Base-by-base conservation (phyloP, 495 filamentous ascomycete genomes). In the Penicillium psychrofluorescens region DNA sequence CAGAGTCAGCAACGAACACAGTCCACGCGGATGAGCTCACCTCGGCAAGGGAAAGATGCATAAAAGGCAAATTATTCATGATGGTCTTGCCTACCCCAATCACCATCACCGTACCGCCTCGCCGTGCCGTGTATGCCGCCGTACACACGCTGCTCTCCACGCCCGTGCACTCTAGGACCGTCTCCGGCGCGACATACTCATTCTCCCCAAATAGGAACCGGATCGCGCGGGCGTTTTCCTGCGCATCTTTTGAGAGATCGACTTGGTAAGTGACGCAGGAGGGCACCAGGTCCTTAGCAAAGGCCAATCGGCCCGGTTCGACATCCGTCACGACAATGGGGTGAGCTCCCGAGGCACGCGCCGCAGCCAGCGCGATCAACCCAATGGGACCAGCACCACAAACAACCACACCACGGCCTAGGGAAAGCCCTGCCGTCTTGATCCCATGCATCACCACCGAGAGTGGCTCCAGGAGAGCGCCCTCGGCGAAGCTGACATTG, bases 371-470 rank as follows among this genome's bases (percentile, higher is more conserved):
- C 72, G 15, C 84, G 41, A 90, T 71, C 13, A 90, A 62, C 0
- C 87, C 87, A 5, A 92, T 84, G 0, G 85, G 78, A 4, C 87
- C 87, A 16, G 87, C 84, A 30, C 87, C 87, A 37, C 89, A 80
- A 0, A 92, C 70, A 7, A 92, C 68, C 0, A 84, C 79, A 0
- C 76, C 78, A 1, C 69, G 64, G 2, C 70, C 67, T 2, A 64
- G 53, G 7, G 66, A 55, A 6, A 88, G 63, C 1, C 63, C 57
- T 4, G 80, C 80, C 27, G 83, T 67, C 36, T 75, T 64, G 5
- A 74, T 66, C 4, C 82, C 86, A 46, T 88, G 84, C 56, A 89
- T 77, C 3, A 84, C 86, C 9, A 92, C 87, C 1, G 80, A 74
- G 9, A 91, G 68, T 7, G 87, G 87, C 58, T 92, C 87, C 12